A percentile compares a stretch with the other conserved stretches of the same genome.
Evolutionary conservation across 1,139 yeast species (phyloP).

Genomic region (Candida dubliniensis): DNA sequence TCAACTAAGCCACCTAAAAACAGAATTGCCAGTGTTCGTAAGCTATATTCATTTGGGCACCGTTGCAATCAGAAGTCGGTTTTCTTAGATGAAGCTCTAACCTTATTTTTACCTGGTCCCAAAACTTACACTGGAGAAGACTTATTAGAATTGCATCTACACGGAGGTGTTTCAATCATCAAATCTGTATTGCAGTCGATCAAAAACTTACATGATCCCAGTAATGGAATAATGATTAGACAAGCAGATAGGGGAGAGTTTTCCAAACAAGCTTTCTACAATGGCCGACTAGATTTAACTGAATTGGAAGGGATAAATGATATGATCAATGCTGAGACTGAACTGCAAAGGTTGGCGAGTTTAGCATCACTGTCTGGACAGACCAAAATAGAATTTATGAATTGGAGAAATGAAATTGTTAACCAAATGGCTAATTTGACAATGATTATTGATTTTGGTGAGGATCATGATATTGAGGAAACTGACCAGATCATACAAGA

Average conservation of each 20-base stretch:
- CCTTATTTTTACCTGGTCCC: slow-evolving; percentile 70
- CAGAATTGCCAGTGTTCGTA: slow-evolving; percentile 57
- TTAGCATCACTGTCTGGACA: slow-evolving; percentile 71
- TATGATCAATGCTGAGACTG: slow-evolving; percentile 93
- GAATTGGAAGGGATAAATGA: slow-evolving; percentile 90
- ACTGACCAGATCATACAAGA: slow-evolving; percentile 47
- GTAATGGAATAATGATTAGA: slow-evolving; percentile 49
- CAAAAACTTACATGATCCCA: slow-evolving; percentile 46
- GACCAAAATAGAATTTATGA: slow-evolving; percentile 50
- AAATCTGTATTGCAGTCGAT: slow-evolving; percentile 67
- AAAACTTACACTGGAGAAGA: slow-evolving; percentile 95
- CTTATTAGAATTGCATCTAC: slow-evolving; percentile 79
- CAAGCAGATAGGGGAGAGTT: slow-evolving; percentile 95
- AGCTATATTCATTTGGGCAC: slow-evolving; percentile 44
- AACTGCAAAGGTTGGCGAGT: slow-evolving; percentile 77
- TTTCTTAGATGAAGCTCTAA: slow-evolving; percentile 74
- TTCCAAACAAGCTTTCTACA: slow-evolving; percentile 75
- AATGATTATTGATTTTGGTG: slow-evolving; percentile 95
- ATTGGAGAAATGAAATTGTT: slow-evolving; percentile 71
- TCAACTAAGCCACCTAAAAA: slow-evolving; percentile 41
- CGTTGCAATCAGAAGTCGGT: slow-evolving; percentile 9
- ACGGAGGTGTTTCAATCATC: slow-evolving; percentile 90
- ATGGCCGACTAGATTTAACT: slow-evolving; percentile 69
- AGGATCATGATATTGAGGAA: slow-evolving; percentile 81
- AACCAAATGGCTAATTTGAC: slow-evolving; percentile 72